These are phyloP conservation scores for Daucus carota DNA, from an alignment of 129 eudicot species.

Conservation along the genomic window DH1_v3.0 NC_030387.2:2350001-2350500, in stretches of 20 bases:
- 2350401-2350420: neutral
- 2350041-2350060: neutral
- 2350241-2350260: too few relatives aligned
- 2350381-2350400: too few relatives aligned
- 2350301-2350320: too few relatives aligned
- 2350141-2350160: too few relatives aligned
- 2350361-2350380: neutral
- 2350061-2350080: neutral
- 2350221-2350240: too few relatives aligned
- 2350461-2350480: neutral
- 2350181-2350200: too few relatives aligned
- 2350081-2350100: neutral
- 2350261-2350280: too few relatives aligned
- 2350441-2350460: neutral
- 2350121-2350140: too few relatives aligned
- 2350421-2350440: neutral
- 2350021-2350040: neutral
- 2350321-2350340: neutral
- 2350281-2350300: too few relatives aligned
- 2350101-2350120: neutral
- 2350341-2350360: neutral
- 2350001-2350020: neutral
- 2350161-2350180: too few relatives aligned
- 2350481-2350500: neutral
- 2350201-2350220: too few relatives aligned